These are phyloP conservation scores for Dryas alaskensis DNA, from an alignment of 306 rosid genomes.

Conservation along the genomic window DNA sequence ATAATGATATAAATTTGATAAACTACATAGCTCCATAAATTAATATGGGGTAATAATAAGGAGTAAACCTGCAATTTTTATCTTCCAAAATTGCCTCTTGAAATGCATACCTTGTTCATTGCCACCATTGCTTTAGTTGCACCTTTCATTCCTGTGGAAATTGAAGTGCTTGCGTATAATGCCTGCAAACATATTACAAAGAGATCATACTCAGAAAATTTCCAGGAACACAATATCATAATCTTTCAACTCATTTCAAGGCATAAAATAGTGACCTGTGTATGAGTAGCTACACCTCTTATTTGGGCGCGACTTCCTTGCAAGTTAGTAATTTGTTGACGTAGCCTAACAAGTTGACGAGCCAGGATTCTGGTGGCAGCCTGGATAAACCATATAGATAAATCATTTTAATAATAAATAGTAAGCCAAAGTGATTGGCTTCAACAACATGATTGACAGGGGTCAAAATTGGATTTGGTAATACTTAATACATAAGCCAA, in stretches of 20 bases:
- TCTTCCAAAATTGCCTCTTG: slow-evolving; percentile 8
- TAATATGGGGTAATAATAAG: background rate
- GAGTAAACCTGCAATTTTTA: background rate
- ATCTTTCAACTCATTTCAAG: background rate
- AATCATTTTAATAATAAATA: background rate
- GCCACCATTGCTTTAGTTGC: slow-evolving; percentile 98
- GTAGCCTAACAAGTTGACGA: slow-evolving; percentile 90
- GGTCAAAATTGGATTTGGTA: background rate
- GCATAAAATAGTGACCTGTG: slow-evolving; percentile 54
- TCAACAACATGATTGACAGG: background rate
- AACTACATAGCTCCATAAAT: background rate
- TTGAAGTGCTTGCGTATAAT: slow-evolving; percentile 87
- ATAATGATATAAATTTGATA: background rate
- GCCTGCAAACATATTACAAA: slow-evolving; percentile 51
- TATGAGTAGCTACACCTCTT: slow-evolving; percentile 94
- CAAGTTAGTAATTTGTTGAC: slow-evolving; percentile 94
- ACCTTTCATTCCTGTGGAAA: slow-evolving; percentile 96
- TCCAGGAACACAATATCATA: background rate
- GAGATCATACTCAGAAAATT: background rate
- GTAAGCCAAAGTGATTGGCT: background rate
- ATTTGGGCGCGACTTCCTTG: slow-evolving; percentile 99
- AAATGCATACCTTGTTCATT: slow-evolving; percentile 73
- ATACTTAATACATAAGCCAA: background rate
- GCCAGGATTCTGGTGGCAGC: slow-evolving; percentile 91
- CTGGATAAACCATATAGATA: slow-evolving; percentile 31